A percentile compares a stretch with the other conserved stretches of the same genome.
phyloP scores from a whole-genome alignment of 257 asterid species.

The Penstemon eatonii region DNA sequence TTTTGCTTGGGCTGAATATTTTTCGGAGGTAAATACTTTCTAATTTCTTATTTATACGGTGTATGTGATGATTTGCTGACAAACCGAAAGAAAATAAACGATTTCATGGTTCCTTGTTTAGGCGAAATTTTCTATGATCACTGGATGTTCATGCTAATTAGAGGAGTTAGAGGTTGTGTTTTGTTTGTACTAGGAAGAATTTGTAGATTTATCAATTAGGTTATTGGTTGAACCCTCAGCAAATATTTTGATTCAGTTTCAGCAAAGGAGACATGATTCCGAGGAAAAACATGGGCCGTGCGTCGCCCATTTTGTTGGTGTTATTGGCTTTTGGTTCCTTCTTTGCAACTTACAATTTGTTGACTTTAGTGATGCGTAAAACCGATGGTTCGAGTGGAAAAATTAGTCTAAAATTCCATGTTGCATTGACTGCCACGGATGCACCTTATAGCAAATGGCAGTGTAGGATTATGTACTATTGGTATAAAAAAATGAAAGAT shows the following conservation, averaged over 20 bases:
- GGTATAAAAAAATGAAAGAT: conserved; percentile 84
- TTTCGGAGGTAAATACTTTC: no score
- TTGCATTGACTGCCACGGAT: conserved; percentile 86
- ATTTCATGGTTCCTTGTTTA: conserved; percentile 5
- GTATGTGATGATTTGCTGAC: no score
- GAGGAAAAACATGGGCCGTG: conserved; percentile 62
- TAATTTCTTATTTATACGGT: no score
- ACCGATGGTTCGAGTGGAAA: conserved; percentile 28
- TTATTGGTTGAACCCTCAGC: conserved; percentile 18
- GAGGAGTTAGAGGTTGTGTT: conserved; percentile 23
- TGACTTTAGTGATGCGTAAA: conserved; percentile 68
- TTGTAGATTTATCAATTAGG: conserved; percentile 23
- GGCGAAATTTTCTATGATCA: conserved; percentile 27
- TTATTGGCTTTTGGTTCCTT: conserved; percentile 74
- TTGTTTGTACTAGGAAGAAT: not conserved
- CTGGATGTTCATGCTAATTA: conserved; percentile 28
- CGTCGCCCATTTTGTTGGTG: conserved; percentile 67
- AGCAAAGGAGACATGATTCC: conserved; percentile 43
- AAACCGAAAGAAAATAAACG: no score
- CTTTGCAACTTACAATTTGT: conserved; percentile 74
- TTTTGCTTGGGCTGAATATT: no score
- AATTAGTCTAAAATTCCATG: conserved; percentile 59
- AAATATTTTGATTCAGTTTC: conserved; percentile 1
- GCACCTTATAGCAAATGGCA: conserved; percentile 95
- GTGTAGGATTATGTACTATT: conserved; percentile 90